Evolutionary conservation across 768 basidiomycete species (phyloP), one percentile per base, ranked within the genome.

Genomic region (Phaeolepiota aurea): DNA sequence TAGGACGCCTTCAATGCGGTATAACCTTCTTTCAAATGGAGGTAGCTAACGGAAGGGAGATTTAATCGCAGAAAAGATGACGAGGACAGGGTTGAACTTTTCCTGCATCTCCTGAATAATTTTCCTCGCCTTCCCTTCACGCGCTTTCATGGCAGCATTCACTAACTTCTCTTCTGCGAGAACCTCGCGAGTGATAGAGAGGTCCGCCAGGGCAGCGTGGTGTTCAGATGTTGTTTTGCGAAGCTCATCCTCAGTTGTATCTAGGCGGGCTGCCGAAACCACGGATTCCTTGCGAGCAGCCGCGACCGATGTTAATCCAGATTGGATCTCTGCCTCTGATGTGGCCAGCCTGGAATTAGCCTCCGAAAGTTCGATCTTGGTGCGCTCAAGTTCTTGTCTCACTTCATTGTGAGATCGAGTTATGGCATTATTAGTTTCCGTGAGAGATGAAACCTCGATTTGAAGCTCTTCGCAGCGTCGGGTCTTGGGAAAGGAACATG

Each of bases 1-100:
- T 51, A 43, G 3, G 44, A 39, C 19, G 48, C 48, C 41, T 49
- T 53, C 14, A 58, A 39, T 10, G 52, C 50, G 16, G 38, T 45
- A 19, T 53, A 46, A 5, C 38, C 28, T 3, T 38, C 44, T 4
- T 40, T 42, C 3, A 53, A 14, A n/a, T 38, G 36, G 9, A 45
- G 4, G 36, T 50, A 44, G 4, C 53, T 57, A 10, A 10, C 15
- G 22, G 22, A 5, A 22, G 9, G 14, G 14, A 12, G 20, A 23
- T 40, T n/a, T 25, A 32, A 42, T n/a, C 37, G 21, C 32, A 20
- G 37, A 19, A 37, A 20, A 23, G 28, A 43, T 4, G 25, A 32
- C 1, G 15, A 25, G 32, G 1, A 44, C 25, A 13, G 4, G 10
- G n/a, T 37, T 44, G n/a, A 20, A 43, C 49, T 41, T 41, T 2